Evolutionary conservation across 345 rosid genomes (phyloP).

Genomic region (Mangifera indica): DNA sequence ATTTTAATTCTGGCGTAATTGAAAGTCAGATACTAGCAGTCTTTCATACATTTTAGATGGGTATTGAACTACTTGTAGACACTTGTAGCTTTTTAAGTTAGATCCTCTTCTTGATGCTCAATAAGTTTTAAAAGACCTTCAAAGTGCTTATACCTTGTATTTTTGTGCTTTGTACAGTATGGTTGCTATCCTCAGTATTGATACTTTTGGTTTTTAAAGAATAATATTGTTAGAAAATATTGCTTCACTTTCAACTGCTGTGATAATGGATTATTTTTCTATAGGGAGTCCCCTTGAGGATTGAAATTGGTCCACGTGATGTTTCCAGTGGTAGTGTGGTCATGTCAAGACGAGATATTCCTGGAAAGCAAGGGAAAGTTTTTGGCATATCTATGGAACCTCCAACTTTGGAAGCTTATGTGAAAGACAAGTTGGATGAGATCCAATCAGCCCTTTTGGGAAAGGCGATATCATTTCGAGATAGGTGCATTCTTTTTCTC

Average conservation of each 20-base stretch:
- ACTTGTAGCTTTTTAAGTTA: neutral
- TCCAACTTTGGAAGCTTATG: slow-evolving; percentile 56
- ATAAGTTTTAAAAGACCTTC: neutral
- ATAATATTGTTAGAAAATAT: neutral
- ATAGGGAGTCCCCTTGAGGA: slow-evolving; percentile 83
- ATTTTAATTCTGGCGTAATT: no score
- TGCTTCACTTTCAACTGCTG: neutral
- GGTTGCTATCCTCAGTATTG: neutral
- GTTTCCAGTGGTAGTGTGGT: slow-evolving; percentile 79
- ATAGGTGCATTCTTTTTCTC: slow-evolving; percentile 51
- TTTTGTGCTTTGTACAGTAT: neutral
- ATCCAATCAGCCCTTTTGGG: slow-evolving; percentile 77
- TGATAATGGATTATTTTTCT: slow-evolving; percentile 18
- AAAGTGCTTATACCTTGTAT: neutral
- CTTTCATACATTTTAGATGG: neutral
- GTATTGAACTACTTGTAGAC: neutral
- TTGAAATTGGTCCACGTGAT: slow-evolving; percentile 96
- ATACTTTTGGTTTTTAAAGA: neutral
- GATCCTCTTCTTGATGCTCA: neutral
- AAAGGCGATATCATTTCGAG: slow-evolving; percentile 64
- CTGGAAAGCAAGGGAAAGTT: slow-evolving; percentile 87
- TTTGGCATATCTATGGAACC: slow-evolving; percentile 92
- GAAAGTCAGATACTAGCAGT: no score
- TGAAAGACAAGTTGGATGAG: slow-evolving; percentile 88
- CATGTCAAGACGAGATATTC: slow-evolving; percentile 87